Evolutionary conservation across 176 grass and related monocot species (phyloP).

Genomic region (Aegilops tauschii): DNA sequence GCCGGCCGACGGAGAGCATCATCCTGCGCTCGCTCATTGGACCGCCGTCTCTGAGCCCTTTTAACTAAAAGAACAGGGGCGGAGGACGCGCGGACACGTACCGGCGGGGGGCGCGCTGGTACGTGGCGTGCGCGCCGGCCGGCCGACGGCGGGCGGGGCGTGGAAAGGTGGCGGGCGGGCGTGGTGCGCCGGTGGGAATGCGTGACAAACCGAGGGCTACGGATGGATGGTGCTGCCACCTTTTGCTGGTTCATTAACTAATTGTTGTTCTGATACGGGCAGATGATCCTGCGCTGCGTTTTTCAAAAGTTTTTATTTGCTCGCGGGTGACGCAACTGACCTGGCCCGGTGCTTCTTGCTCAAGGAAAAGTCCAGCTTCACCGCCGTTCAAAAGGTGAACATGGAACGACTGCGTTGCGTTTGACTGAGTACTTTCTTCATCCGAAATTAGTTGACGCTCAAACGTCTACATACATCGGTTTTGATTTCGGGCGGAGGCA

Average conservation of each 20-base stretch:
- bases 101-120: background rate
- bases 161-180: constrained; percentile 1
- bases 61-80: background rate
- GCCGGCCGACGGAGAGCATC: background rate
- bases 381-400: background rate
- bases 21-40: background rate
- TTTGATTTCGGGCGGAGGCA: no score
- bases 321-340: background rate
- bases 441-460: no score
- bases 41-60: background rate
- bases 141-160: background rate
- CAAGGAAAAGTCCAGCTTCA: background rate
- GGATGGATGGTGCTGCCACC: background rate
- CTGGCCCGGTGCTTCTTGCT: background rate
- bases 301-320: background rate
- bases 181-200: background rate
- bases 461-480: no score
- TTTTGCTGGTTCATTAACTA: background rate
- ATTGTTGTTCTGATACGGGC: background rate
- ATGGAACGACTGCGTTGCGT: background rate
- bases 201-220: background rate
- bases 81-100: background rate
- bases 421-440: no score
- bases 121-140: background rate
- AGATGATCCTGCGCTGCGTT: background rate